Percentiles rank a stretch among this genome's conserved stretches.
Conservation (phyloP, 371 early-diverging fungal genomes). For the Mortierella sp. region DNA sequence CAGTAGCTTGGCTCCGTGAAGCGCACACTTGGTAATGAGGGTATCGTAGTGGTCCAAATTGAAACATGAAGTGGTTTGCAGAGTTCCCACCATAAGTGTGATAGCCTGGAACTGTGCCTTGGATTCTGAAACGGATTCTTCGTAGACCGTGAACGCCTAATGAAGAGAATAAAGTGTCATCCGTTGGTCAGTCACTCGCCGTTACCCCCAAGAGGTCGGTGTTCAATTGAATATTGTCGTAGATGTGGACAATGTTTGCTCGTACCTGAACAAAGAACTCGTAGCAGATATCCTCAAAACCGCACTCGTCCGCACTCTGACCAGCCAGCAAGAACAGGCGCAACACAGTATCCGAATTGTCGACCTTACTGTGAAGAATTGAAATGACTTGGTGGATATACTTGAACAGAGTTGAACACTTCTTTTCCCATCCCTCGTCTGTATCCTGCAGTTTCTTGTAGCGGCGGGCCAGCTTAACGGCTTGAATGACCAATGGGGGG, state of each 20-base stretch:
- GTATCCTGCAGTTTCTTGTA: constrained; percentile 61
- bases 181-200: no score
- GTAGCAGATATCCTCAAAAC: constrained; percentile 88
- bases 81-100: constrained; percentile 80
- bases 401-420: constrained; percentile 72
- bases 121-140: constrained; percentile 89
- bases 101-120: constrained; percentile 88
- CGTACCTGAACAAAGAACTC: constrained; percentile 89
- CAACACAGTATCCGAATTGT: constrained; percentile 77
- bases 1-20: constrained; percentile 87
- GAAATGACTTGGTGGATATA: constrained; percentile 83
- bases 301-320: constrained; percentile 81
- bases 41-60: constrained; percentile 89
- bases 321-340: constrained; percentile 85
- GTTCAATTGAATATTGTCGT: no score
- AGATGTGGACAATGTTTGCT: no score
- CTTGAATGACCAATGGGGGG: constrained; percentile 82
- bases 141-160: constrained; percentile 92
- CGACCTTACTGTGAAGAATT: constrained; percentile 72
- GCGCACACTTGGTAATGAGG: constrained; percentile 85
- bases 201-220: no score
- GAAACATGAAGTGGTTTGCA: constrained; percentile 81
- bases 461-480: constrained; percentile 76
- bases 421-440: constrained; percentile 74
- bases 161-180: no score